A percentile compares a stretch with the other conserved stretches of the same genome.
These are phyloP conservation scores for Penicillium sp. DNA, from an alignment of 2,329 filamentous ascomycete species.

Conservation along the genomic window DNA sequence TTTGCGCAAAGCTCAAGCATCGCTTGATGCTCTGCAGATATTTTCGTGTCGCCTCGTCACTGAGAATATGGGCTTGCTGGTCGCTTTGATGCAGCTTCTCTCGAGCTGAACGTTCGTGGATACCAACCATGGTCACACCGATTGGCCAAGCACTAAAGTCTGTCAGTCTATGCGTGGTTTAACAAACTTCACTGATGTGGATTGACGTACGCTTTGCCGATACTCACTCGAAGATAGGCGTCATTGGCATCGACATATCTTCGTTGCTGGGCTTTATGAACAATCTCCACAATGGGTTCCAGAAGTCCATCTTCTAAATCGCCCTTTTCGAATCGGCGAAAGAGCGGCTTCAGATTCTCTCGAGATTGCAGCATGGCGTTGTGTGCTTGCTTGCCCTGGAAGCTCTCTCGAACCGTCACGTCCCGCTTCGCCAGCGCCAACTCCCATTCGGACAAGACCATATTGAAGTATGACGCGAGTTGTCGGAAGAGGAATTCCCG, in stretches of 20 bases:
- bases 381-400: conserved; percentile 73
- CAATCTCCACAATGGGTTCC: conserved; percentile 82
- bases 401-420: conserved; percentile 59
- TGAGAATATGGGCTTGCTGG: conserved; percentile 88
- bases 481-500: conserved; percentile 74
- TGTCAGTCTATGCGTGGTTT: conserved; percentile 9
- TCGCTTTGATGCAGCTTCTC: conserved; percentile 84
- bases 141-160: conserved; percentile 76
- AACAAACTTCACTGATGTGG: neutral
- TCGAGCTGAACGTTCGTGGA: conserved; percentile 90
- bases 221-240: conserved; percentile 84
- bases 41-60: conserved; percentile 90
- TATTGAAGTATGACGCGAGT: conserved; percentile 89
- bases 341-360: conserved; percentile 82
- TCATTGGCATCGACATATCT: conserved; percentile 96
- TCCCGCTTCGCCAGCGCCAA: conserved; percentile 60
- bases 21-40: conserved; percentile 97
- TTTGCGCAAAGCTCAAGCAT: conserved; percentile 92
- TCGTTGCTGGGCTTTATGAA: conserved; percentile 79
- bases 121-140: conserved; percentile 99
- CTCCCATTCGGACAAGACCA: conserved; percentile 89
- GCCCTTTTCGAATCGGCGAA: conserved; percentile 77
- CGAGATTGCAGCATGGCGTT: conserved; percentile 80
- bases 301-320: conserved; percentile 75
- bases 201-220: conserved; percentile 67